Percentiles rank a stretch among this genome's conserved stretches.
Evolutionary conservation across 2,329 filamentous ascomycete species (phyloP).

Genomic region (Colletotrichum limetticola): DNA sequence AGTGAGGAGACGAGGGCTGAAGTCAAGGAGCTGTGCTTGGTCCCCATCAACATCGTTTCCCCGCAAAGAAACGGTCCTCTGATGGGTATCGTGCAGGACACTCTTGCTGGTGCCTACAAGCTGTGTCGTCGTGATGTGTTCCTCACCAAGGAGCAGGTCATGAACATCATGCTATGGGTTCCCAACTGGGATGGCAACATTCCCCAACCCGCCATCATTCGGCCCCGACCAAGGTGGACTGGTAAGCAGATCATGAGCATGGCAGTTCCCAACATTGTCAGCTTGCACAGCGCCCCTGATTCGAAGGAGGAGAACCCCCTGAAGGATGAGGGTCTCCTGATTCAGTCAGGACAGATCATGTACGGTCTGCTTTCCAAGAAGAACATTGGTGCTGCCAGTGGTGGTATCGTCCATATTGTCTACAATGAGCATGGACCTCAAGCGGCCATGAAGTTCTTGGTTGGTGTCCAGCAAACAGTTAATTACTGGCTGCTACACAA

Average conservation of each 20-base stretch:
- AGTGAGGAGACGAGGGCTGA: slow-evolving; percentile 97
- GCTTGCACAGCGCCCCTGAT: slow-evolving; percentile 75
- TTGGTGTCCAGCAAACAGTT: slow-evolving; percentile 92
- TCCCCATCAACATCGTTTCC: slow-evolving; percentile 98
- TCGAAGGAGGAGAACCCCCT: slow-evolving; percentile 69
- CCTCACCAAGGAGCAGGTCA: slow-evolving; percentile 88
- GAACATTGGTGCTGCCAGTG: slow-evolving; percentile 87
- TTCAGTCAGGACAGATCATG: slow-evolving; percentile 89
- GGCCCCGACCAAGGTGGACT: slow-evolving; percentile 93
- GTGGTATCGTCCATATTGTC: slow-evolving; percentile 93
- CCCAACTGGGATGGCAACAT: slow-evolving; percentile 97
- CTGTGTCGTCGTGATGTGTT: slow-evolving; percentile 94
- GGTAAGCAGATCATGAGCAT: slow-evolving; percentile 98
- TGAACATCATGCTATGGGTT: slow-evolving; percentile 98
- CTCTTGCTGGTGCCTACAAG: slow-evolving; percentile 96
- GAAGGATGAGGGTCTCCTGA: slow-evolving; percentile 81
- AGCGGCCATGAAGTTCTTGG: slow-evolving; percentile 93
- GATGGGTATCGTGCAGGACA: slow-evolving; percentile 99
- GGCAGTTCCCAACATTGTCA: slow-evolving; percentile 89
- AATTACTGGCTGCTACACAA: slow-evolving; percentile 98
- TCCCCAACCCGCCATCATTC: slow-evolving; percentile 91
- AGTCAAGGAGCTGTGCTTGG: slow-evolving; percentile 92
- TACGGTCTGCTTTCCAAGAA: slow-evolving; percentile 95
- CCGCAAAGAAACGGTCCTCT: slow-evolving; percentile 95
- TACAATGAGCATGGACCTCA: slow-evolving; percentile 93